A percentile compares a stretch with the other conserved stretches of the same genome.
phyloP scores from a whole-genome alignment of 352 stramenopile genomes.

The Phytophthora agathidicida region DNA sequence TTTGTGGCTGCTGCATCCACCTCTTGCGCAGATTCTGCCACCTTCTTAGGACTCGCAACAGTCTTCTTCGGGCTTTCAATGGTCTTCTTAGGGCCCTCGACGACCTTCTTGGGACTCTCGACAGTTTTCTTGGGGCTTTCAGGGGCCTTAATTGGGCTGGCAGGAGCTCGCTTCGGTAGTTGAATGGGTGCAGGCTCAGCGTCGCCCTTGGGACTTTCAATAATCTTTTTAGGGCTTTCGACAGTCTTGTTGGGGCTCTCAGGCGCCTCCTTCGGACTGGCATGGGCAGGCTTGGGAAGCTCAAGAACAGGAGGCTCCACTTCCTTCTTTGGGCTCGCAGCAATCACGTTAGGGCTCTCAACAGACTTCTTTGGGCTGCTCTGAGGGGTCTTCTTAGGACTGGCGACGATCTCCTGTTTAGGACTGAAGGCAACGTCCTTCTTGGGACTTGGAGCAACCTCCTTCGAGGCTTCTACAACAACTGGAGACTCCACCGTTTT shows the following conservation, averaged over 20 bases:
- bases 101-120: constrained; percentile 13
- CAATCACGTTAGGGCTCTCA: constrained; percentile 10
- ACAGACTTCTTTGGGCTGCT: constrained; percentile 31
- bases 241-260: constrained; percentile 30
- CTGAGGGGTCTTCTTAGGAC: constrained; percentile 10
- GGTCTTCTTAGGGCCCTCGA: constrained; percentile 11
- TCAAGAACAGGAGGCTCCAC: constrained; percentile 19
- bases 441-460: constrained; percentile 3
- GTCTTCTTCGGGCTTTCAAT: constrained; percentile 16
- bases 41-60: constrained; percentile 10
- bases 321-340: constrained; percentile 31
- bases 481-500: constrained; percentile 1
- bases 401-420: no score
- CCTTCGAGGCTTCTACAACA: constrained; percentile 1
- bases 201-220: constrained; percentile 30
- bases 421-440: no score
- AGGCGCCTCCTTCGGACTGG: constrained; percentile 11
- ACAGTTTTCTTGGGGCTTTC: constrained; percentile 28
- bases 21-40: constrained; percentile 20
- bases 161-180: constrained; percentile 7
- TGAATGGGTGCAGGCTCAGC: constrained; percentile 17
- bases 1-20: constrained; percentile 18
- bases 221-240: constrained; percentile 11
- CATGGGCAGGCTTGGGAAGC: constrained; percentile 11
- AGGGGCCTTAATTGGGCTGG: constrained; percentile 6